Base-by-base conservation (phyloP, 257 asterid genomes). In the Thymus quinquecostatus region DNA sequence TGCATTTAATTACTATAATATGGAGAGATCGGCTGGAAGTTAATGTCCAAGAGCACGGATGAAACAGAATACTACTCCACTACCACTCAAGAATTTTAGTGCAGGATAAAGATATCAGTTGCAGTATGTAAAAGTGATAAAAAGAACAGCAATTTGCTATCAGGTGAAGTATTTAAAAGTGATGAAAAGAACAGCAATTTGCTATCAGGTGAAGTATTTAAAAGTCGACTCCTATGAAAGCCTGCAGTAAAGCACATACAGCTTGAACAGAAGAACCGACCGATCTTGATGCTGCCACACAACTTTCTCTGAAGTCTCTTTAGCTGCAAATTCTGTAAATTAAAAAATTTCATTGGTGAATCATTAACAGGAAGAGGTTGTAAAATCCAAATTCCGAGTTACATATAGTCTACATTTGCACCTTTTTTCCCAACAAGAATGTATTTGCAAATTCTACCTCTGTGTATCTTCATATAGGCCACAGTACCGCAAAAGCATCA, bases 221-320 rank as follows among this genome's bases (percentile, higher is more conserved):
- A 51, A 70, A 53, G 28, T 36, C 2, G 36, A 40, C 43, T 57
- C 53, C 47, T 4, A 71, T 3, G 41, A 27, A 62, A 27, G 47
- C 6, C 50, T 34, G 56, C 33, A 55, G 38, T 51, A 38, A 38
- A 77, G 88, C 89, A 76, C 97, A 90, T 77, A 90, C 92, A 64
- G 93, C 95, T 70, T 80, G 87, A 36, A 88, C 96, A 65, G 86
- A 74, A 64, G 86, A 80, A 47, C 91, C 90, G 45, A 92, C 75
- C 30, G 86, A 82, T 68, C 80, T 83, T 59, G 96, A 83, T 80
- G 77, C 84, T 56, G 82, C 81, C 68, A 88, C 93, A 57, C 96
- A 74, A 86, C 89, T 21, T 79, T 83, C 86, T 90, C 95, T 60
- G 88, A 60, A 56, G 89, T 85, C 79, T 86, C 88, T 72, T 88